These are phyloP conservation scores for Claviceps paspali DNA, from an alignment of 2,329 filamentous ascomycete species.

Conservation along the genomic window DNA sequence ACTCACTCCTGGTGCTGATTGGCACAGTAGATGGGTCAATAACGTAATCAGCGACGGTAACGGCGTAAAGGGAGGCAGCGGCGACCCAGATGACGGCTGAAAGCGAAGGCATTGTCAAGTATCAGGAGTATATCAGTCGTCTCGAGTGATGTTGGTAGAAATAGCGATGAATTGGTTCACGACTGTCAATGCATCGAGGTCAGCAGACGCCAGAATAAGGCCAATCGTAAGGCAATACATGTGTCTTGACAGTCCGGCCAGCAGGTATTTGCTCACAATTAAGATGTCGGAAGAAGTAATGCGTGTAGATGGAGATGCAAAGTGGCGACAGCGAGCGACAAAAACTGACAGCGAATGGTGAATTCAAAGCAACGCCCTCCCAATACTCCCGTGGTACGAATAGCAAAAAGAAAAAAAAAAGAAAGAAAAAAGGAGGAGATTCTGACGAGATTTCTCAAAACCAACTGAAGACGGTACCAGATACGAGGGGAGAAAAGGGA, in stretches of 20 bases:
- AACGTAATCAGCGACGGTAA: constrained; percentile 39
- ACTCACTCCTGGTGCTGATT: constrained; percentile 34
- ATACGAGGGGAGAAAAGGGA: neutral
- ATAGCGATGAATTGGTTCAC: too few relatives aligned
- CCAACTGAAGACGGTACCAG: neutral
- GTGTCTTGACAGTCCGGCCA: neutral
- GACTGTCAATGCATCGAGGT: too few relatives aligned
- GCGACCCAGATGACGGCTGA: constrained; percentile 37
- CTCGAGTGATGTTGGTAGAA: too few relatives aligned
- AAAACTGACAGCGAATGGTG: neutral
- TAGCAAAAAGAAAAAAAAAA: too few relatives aligned
- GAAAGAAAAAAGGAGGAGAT: neutral
- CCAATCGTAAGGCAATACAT: neutral
- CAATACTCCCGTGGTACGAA: too few relatives aligned
- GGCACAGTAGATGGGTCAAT: constrained; percentile 50
- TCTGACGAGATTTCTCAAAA: neutral
- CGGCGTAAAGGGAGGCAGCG: constrained; percentile 30
- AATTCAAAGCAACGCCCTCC: neutral
- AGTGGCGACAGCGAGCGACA: neutral
- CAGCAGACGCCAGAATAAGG: too few relatives aligned
- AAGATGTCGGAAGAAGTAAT: neutral
- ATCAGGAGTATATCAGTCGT: neutral
- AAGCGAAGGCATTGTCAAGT: constrained; percentile 36
- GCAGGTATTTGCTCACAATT: neutral
- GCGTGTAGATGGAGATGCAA: neutral